Percentiles rank a stretch among this genome's conserved stretches.
phyloP scores from a whole-genome alignment of 495 filamentous ascomycete species.

The Aspergillus incahuasiensis region DNA sequence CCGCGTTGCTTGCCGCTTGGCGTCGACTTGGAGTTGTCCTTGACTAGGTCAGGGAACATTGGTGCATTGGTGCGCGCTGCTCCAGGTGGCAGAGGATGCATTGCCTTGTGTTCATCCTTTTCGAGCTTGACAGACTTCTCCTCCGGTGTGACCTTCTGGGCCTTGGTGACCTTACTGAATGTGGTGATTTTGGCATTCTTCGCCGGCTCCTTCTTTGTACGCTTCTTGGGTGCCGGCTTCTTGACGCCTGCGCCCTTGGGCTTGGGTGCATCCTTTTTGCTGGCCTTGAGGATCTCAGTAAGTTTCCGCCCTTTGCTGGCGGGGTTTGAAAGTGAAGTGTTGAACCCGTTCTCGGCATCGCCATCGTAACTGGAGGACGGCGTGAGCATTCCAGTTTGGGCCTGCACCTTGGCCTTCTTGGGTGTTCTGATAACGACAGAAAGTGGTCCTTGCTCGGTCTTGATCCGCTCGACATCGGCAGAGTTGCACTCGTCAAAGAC shows the following conservation, averaged over 20 bases:
- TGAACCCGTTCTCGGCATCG: constrained; percentile 16
- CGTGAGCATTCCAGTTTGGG: constrained; percentile 54
- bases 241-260: constrained; percentile 24
- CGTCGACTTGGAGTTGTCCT: constrained; percentile 12
- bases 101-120: constrained; percentile 31
- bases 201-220: constrained; percentile 19
- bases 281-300: constrained; percentile 26
- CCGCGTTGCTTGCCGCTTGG: constrained; percentile 16
- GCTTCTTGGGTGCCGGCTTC: constrained; percentile 19
- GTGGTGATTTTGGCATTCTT: constrained; percentile 34
- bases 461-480: constrained; percentile 36
- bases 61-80: constrained; percentile 41
- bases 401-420: constrained; percentile 33
- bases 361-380: constrained; percentile 52
- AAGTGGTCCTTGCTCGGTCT: constrained; percentile 25
- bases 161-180: constrained; percentile 40
- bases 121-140: constrained; percentile 22
- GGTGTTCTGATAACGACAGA: constrained; percentile 43
- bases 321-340: constrained; percentile 23
- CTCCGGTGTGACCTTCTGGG: constrained; percentile 15
- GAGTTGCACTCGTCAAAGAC: constrained; percentile 43
- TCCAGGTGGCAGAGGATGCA: constrained; percentile 37
- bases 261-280: constrained; percentile 24
- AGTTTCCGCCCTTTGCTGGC: constrained; percentile 29
- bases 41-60: constrained; percentile 23